Evolutionary conservation across 1,284 basidiomycete species (phyloP), one percentile per base, ranked within the genome.

Genomic region (Uromyces viciae-fabae): DNA sequence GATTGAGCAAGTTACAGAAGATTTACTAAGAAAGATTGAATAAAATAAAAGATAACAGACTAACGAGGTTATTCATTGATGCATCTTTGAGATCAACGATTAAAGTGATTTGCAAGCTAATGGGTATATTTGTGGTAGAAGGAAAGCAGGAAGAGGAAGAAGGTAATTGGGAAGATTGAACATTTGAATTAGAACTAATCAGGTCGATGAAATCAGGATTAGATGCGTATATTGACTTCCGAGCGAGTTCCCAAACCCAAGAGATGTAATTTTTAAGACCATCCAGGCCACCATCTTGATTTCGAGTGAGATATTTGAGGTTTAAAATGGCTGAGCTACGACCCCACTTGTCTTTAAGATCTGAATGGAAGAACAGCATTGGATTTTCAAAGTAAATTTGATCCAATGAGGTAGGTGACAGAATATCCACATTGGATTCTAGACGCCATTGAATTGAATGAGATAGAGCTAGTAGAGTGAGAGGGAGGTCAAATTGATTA

Each of bases 201-300:
- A 56, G 36, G 17, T 81, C 77, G 11, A 69, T 36, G 31, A 42
- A 77, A 9, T 81, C 79, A 3, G 36, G 62, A 38, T 64, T 62
- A 38, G 75, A 19, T 36, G 79, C 77, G 64, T 83, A 49, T 14
- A 81, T 81, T 22, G 75, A 85, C 31, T 85, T 81, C 25, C 85
- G 81, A 52, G 84, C 81, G 31, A 85, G 82, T 81, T 86, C 85
- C 81, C 86, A 83, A 43, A 82, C 83, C 15, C 83, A 85, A 33
- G 85, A 84, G 25, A 86, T 84, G 81, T 83, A 85, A 77, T 85
- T 83, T 64, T 85, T 85, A 54, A 85, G 73, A 77, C 85, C 83
- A 36, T 85, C 84, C 43, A 85, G 81, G 33, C 69, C 75, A 25
- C 76, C 54, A 2, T 83, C 82, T 3, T 83, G 71, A 5, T 82